Evolutionary conservation across 148 eudicot species (phyloP).

Genomic region (Suaeda aralocaspica): DNA sequence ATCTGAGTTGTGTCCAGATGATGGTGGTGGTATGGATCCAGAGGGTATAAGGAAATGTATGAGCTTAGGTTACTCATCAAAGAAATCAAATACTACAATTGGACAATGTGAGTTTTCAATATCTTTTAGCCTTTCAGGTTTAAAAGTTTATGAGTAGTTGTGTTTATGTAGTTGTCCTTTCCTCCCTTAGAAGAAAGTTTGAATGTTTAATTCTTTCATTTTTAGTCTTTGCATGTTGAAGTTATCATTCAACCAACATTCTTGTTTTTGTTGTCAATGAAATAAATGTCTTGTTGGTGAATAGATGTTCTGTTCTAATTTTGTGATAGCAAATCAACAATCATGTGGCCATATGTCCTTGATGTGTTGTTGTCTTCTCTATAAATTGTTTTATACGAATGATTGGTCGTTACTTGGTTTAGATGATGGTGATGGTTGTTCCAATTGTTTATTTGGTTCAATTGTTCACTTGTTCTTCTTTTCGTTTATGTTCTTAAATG

Average conservation of each 20-base stretch:
- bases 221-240: not conserved
- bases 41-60: constrained; percentile 84
- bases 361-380: no score
- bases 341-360: no score
- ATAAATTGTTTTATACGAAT: no score
- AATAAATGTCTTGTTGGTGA: no score
- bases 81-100: constrained; percentile 75
- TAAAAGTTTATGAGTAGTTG: not conserved
- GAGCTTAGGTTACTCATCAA: constrained; percentile 98
- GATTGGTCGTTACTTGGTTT: no score
- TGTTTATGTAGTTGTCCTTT: not conserved
- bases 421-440: no score
- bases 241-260: not conserved
- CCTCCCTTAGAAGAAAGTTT: not conserved
- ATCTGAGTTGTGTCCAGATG: constrained; percentile 46
- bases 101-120: constrained; percentile 68
- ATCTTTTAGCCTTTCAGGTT: not conserved
- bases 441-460: no score
- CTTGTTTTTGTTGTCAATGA: not conserved
- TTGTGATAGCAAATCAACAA: no score
- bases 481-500: no score
- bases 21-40: constrained; percentile 99
- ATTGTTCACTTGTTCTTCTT: no score
- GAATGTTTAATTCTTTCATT: not conserved
- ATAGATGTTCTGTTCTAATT: no score